These are phyloP conservation scores for Stagonosporopsis tanaceti DNA, from an alignment of 2,329 filamentous ascomycete species.

Conservation along the genomic window DNA sequence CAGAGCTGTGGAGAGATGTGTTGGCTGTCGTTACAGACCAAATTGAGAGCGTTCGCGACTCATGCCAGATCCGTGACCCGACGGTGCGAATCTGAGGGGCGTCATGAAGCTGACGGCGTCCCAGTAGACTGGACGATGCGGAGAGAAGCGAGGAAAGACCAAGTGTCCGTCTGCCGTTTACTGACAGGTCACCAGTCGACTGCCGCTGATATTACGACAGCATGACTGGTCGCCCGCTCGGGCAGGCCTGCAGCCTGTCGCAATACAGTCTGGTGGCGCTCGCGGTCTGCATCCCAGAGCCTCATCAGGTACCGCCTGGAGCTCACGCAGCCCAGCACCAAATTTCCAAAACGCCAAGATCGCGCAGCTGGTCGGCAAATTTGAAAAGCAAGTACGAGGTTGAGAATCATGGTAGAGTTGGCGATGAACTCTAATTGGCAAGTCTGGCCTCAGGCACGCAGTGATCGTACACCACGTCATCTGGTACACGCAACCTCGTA, in stretches of 20 bases:
- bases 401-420: slow-evolving; percentile 7
- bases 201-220: slow-evolving; percentile 7
- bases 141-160: slow-evolving; percentile 35
- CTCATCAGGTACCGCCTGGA: slow-evolving; percentile 4
- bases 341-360: not conserved
- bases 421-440: not conserved
- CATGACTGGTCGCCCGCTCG: slow-evolving; percentile 1
- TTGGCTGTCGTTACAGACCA: slow-evolving; percentile 27
- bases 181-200: slow-evolving; percentile 29
- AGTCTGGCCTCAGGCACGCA: not conserved
- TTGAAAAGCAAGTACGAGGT: slow-evolving; percentile 10
- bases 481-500: not conserved
- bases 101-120: slow-evolving; percentile 23
- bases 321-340: not conserved
- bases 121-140: slow-evolving; percentile 39
- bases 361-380: slow-evolving; percentile 8
- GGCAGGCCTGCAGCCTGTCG: slow-evolving; percentile 2
- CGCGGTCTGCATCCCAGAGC: not conserved
- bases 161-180: slow-evolving; percentile 28
- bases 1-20: slow-evolving; percentile 28
- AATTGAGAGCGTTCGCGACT: slow-evolving; percentile 11
- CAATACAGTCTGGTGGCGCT: slow-evolving; percentile 5
- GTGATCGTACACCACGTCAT: slow-evolving; percentile 3
- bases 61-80: slow-evolving; percentile 13
- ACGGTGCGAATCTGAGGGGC: slow-evolving; percentile 10